Evolutionary conservation across 2,329 filamentous ascomycete species (phyloP), one percentile per base, ranked within the genome.

Genomic region (Paecilomyces formosus): DNA sequence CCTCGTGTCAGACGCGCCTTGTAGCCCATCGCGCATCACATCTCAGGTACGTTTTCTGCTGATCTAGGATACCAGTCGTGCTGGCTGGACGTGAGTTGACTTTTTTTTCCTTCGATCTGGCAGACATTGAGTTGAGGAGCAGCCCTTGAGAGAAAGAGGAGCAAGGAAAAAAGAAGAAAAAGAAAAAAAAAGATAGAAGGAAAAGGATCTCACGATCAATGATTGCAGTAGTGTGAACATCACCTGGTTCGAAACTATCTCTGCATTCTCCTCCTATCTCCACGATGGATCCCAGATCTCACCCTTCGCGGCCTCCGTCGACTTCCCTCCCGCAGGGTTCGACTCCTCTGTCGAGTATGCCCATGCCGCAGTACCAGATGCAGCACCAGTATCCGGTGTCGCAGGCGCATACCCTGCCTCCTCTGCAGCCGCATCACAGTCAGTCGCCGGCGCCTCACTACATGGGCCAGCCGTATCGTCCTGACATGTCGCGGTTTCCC

Each of bases 321-420:
- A 76, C 76, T 68, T 76, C 69, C 61, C 62, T 78, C 60, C 74
- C 76, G 58, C 76, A 77, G 65, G 72, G 72, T 63, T 73, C 74
- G 55, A 74, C 75, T 59, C 74, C 76, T 53, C 71, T 77, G 66
- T 76, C 76, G 64, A 77, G 73, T 63, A 75, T 76, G 72, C 73
- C 71, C 13, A 77, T 78, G 72, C 76, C 76, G 59, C 76, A 77
- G 61, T 79, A 78, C 68, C 70, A 72, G 63, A 77, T 76, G 73
- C 75, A 77, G 70, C 74, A 71, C 56, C 76, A 77, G 60, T 77
- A 76, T 61, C 66, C 70, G 31, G 73, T 76, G 39, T 74, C 74
- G 56, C 74, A 77, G 66, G 71, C 74, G 59, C 74, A 77, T 60
- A 77, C 74, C 9, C 68, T 79, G 61, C 77, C 76, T 62, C 76